Conservation (phyloP, 306 rosid genomes). For the Cucumis cinereus region DNA sequence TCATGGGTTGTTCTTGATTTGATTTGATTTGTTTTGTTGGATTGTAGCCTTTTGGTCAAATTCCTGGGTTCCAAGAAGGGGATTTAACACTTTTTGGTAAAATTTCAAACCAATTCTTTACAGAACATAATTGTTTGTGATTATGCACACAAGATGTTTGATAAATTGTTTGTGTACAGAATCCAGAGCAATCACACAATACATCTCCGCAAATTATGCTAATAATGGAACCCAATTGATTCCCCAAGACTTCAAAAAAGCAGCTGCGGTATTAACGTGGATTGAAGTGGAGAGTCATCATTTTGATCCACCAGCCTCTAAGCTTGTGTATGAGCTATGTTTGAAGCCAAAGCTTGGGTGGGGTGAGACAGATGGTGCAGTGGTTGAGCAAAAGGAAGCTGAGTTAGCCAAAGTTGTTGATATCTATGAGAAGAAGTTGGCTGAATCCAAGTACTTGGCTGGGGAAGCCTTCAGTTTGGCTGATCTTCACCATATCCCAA, state of each 20-base stretch:
- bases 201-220: slow-evolving; percentile 26
- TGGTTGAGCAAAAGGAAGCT: slow-evolving; percentile 40
- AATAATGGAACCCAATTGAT: slow-evolving; percentile 35
- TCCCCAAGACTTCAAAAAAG: slow-evolving; percentile 24
- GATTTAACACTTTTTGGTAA: slow-evolving; percentile 56
- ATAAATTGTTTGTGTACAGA: slow-evolving; percentile 4
- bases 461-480: slow-evolving; percentile 48
- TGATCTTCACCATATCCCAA: slow-evolving; percentile 60
- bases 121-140: too few species aligned
- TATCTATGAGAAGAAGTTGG: slow-evolving; percentile 39
- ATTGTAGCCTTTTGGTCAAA: slow-evolving; percentile 68
- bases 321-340: slow-evolving; percentile 32
- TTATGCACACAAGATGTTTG: not conserved
- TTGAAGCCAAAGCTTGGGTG: slow-evolving; percentile 24
- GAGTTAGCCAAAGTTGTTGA: slow-evolving; percentile 40
- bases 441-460: slow-evolving; percentile 40
- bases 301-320: slow-evolving; percentile 36
- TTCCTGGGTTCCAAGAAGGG: slow-evolving; percentile 68
- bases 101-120: too few species aligned
- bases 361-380: slow-evolving; percentile 16
- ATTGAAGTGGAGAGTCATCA: slow-evolving; percentile 43
- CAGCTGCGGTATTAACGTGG: slow-evolving; percentile 32
- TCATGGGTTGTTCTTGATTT: not conserved
- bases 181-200: slow-evolving; percentile 51
- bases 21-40: too few species aligned